Conservation (phyloP, 139 green algal species). For the Chlorella sp. region DNA sequence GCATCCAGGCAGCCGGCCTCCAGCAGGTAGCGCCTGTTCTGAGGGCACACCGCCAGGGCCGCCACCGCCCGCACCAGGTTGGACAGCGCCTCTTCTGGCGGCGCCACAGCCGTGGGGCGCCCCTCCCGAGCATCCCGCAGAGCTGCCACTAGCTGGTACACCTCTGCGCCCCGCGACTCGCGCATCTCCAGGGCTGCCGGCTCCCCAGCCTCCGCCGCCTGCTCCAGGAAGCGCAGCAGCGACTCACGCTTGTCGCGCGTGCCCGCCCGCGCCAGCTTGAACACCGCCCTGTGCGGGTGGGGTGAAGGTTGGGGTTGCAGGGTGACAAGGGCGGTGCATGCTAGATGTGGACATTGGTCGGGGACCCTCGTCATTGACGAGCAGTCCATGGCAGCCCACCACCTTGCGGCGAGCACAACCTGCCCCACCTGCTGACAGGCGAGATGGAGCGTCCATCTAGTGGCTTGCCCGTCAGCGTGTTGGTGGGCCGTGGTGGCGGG, state of each 20-base stretch:
- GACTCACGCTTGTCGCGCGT: constrained; percentile 17
- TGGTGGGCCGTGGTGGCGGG: background rate
- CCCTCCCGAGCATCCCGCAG: constrained; percentile 5
- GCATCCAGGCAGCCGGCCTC: constrained; percentile 44
- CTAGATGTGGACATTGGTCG: too few species aligned
- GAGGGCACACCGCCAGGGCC: constrained; percentile 36
- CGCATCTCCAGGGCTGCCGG: constrained; percentile 37
- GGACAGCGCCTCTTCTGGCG: background rate
- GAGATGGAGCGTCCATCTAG: constrained; percentile 5
- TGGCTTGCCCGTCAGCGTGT: constrained; percentile 2
- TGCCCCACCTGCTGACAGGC: background rate
- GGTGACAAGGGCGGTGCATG: too few species aligned
- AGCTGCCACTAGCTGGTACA: constrained; percentile 32
- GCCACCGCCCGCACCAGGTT: constrained; percentile 36
- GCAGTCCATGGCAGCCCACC: too few species aligned
- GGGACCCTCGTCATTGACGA: too few species aligned
- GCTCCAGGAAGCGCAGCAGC: constrained; percentile 48
- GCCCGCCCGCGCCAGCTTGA: constrained; percentile 18
- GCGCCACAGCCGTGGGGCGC: background rate
- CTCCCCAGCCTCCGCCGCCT: constrained; percentile 29
- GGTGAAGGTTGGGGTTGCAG: background rate
- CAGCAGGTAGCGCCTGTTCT: constrained; percentile 49
- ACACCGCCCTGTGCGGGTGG: constrained; percentile 7
- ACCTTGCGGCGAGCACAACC: too few species aligned
- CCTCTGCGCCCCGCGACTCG: constrained; percentile 30